Base-by-base conservation (phyloP, 177 flowering plant species). In the Vitis hybrid region DNA sequence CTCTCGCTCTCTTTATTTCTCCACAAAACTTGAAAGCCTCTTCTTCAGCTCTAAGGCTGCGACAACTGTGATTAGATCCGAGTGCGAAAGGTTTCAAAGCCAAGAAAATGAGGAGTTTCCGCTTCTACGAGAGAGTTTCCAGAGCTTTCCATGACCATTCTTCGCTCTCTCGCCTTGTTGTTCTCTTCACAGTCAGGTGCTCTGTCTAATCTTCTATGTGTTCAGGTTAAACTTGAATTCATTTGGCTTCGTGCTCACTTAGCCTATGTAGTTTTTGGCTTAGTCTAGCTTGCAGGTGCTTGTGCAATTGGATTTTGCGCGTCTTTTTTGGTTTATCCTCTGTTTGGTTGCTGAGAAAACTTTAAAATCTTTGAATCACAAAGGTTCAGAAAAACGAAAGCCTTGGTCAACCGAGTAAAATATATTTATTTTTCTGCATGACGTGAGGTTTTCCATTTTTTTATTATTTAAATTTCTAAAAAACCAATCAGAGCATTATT, bases 121-220 rank as follows among this genome's bases (percentile, higher is more conserved):
- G 60, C 15, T 73, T 80, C 64, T 80, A 34, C 68, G 66, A 72
- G 74, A 76, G 76, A 68, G 71, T 66, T 70, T 84, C 84, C 51
- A 70, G 77, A 80, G 78, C 81, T 52, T 79, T 77, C 76, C 70
- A 68, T 65, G 84, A 82, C 61, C 13, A 82, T 76, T 82, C 88
- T 67, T 73, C 77, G 11, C 73, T 82, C 60, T 69, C 85, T 6
- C 76, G 70, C 64, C 51, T 77, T 15, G 9, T 84, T 17, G 72
- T 79, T 52, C 59, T 82, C 76, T 71, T 72, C 72, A 58, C 82
- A 15, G 77, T 82, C 75, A 75, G 85, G 87, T 81, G 71, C 50
- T 48, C 65, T 21, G 10, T 62, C 19, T 19, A 30, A 13, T 49
- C 32, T 15, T 48, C 50, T 34, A 9, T 48, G 18, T 7, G 12